Base-by-base conservation (phyloP, 352 stramenopile genomes). In the Stramenopiles sp. region DNA sequence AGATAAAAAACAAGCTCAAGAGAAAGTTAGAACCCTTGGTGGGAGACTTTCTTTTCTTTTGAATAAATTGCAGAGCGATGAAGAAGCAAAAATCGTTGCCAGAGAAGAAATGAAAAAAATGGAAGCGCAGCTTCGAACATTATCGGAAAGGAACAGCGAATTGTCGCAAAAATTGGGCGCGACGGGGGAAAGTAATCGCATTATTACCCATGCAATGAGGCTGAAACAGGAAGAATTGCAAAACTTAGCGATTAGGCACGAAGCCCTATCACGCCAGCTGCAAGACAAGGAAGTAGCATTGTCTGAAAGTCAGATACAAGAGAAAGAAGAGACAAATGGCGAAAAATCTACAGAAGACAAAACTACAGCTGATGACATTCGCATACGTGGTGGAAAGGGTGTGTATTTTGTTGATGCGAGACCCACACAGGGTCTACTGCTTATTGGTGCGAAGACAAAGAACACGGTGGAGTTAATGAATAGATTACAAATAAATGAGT, bases 21-120 rank as follows among this genome's bases (percentile, higher is more conserved):
- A 97, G 73, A 97, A 97, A 78, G 79, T 96, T 74, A 76, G 80
- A 68, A 96, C 89, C 6, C 86, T 97, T 79, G 92, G 90, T 76
- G 87, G 89, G 0, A 89, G 92, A 1, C 82, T 97, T 0, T 87
- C 87, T 18, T 97, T 97, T 78, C 75, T 98, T 37, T 86, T 98
- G 68, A 97, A 96, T 82, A 96, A 96, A 78, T 93, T 98, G 84
- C 91, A 98, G 77, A 89, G 87, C 3, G 91, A 97, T 76, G 91
- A 97, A 80, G 92, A 97, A 76, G 88, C 87, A 49, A 94, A 92
- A 74, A 79, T 84, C 36, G 88, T 95, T 49, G 87, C 84, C 36
- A 91, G 91, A 49, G 92, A 96, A 78, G 91, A 97, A 43, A 85
- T 87, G 32, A 96, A 97, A 81, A 96, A 96, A 76, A 88, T 96